Conservation (phyloP, 2,329 filamentous ascomycete genomes). For the Pyrenophora seminiperda region DNA sequence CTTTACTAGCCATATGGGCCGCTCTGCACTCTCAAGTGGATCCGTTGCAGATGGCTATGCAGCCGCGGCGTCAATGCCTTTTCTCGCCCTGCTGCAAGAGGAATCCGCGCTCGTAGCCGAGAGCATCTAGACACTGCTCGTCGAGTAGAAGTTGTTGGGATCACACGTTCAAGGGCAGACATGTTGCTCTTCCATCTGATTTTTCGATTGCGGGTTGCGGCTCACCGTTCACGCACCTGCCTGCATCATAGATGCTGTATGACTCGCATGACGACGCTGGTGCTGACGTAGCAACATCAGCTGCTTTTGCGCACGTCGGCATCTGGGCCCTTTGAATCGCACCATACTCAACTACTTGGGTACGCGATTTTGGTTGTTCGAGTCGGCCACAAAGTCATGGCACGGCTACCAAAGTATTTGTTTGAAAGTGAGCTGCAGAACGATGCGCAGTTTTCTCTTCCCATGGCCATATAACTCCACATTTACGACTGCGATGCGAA, state of each 20-base stretch:
- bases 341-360: no score
- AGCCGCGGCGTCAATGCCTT: slow-evolving; percentile 1
- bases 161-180: not conserved
- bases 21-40: slow-evolving; percentile 10
- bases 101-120: not conserved
- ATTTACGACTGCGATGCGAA: no score
- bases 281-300: slow-evolving; percentile 14
- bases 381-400: no score
- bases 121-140: not conserved
- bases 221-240: slow-evolving; percentile 4
- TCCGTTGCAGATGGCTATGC: slow-evolving; percentile 6
- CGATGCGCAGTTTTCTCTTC: no score
- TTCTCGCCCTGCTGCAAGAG: not conserved
- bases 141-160: not conserved
- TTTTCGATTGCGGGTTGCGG: not conserved
- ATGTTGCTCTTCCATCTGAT: not conserved
- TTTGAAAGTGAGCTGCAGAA: no score
- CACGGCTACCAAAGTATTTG: no score
- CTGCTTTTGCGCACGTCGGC: not conserved
- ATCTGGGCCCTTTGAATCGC: no score
- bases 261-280: slow-evolving; percentile 11
- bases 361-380: no score
- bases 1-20: slow-evolving; percentile 6
- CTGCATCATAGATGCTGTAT: slow-evolving; percentile 4
- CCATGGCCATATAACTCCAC: no score